Base-by-base conservation (phyloP, 2,329 filamentous ascomycete species). In the Xylariaceae sp. region DNA sequence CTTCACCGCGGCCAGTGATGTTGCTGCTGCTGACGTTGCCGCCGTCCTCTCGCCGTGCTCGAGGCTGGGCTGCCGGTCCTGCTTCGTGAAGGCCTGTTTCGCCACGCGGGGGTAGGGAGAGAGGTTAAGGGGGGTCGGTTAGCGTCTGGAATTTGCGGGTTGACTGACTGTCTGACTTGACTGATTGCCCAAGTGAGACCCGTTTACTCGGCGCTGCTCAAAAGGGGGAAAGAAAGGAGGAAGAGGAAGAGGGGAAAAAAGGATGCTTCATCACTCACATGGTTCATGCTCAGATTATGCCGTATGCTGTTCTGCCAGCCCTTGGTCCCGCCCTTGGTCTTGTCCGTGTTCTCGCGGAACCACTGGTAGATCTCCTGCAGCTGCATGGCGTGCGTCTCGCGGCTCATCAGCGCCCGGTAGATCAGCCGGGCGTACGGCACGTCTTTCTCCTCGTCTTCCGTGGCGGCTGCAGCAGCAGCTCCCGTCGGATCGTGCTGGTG, bases 231-330 rank as follows among this genome's bases (percentile, higher is more conserved):
- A 11, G 17, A 68, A n/a, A n/a, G n/a, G n/a, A n/a, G n/a, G n/a
- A n/a, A n/a, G n/a, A n/a, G n/a, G n/a, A n/a, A n/a, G n/a, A n/a
- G n/a, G n/a, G n/a, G n/a, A n/a, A n/a, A n/a, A n/a, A n/a, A n/a
- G n/a, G n/a, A n/a, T n/a, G n/a, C n/a, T n/a, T n/a, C n/a, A n/a
- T n/a, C n/a, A n/a, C 77, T 61, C 75, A 95, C 90, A 40, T 73
- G 72, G 50, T 96, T 96, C 89, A 96, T 95, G 30, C 87, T 94
- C 6, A 96, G 66, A 48, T 96, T 96, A 58, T 96, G 90, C 2
- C 90, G 77, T 44, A 96, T 93, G 55, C 86, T 94, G 59, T 95
- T 96, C 61, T 90, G 83, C 90, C 90, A 96, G 8, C 89, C 90
- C 47, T 79, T 82, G 10, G 60, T 64, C 6, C 67, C 69, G 29